phyloP scores from a whole-genome alignment of 805 yeast species.

The Lipomyces starkeyi region DNA sequence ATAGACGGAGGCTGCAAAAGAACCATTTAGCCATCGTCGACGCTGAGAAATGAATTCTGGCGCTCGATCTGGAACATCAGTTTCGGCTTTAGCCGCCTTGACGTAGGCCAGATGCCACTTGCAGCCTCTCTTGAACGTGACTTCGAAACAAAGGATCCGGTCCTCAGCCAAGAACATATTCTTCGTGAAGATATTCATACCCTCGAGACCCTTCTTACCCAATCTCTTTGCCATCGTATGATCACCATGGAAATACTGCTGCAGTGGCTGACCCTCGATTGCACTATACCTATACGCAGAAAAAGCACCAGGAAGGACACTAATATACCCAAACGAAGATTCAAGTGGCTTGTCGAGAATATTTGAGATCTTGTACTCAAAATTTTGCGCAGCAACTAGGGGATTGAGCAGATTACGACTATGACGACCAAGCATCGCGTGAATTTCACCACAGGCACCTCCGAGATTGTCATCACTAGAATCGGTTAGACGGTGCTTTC shows the following conservation, averaged over 20 bases:
- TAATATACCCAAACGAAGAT: constrained; percentile 66
- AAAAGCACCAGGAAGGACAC: constrained; percentile 72
- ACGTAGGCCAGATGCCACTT: constrained; percentile 69
- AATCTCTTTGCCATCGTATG: constrained; percentile 53
- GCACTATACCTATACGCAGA: constrained; percentile 69
- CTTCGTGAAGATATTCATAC: constrained; percentile 67
- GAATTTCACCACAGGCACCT: constrained; percentile 76
- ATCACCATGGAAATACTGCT: constrained; percentile 72
- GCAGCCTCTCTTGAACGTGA: constrained; percentile 62
- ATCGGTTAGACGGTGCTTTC: neutral
- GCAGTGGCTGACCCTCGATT: constrained; percentile 66
- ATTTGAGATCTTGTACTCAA: constrained; percentile 66
- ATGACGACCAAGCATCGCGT: constrained; percentile 59
- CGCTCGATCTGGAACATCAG: constrained; percentile 68
- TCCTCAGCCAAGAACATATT: constrained; percentile 76
- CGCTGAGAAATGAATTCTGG: constrained; percentile 69
- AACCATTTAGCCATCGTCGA: constrained; percentile 73
- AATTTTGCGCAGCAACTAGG: constrained; percentile 67
- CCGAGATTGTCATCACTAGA: constrained; percentile 59
- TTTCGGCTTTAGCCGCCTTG: constrained; percentile 67
- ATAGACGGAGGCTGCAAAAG: constrained; percentile 69
- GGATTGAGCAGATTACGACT: constrained; percentile 61
- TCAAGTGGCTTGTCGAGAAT: constrained; percentile 71
- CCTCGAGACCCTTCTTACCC: constrained; percentile 62
- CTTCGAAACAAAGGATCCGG: constrained; percentile 68